Evolutionary conservation across 495 filamentous ascomycete genomes (phyloP).

Genomic region (Aspergillus taichungensis): DNA sequence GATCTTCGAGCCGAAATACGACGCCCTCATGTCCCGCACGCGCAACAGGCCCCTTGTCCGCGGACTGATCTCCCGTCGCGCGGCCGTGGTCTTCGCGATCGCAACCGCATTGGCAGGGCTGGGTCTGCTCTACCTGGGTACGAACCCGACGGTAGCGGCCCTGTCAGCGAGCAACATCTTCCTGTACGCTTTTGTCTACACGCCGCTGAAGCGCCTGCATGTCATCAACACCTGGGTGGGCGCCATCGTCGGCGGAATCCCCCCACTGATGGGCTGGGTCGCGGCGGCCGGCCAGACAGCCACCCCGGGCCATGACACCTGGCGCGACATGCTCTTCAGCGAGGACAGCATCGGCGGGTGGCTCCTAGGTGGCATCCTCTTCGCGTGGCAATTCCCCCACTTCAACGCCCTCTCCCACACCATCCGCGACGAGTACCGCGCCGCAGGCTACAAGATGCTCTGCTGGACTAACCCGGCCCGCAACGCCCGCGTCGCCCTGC

Average conservation of each 20-base stretch:
- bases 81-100: slow-evolving; percentile 73
- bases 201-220: slow-evolving; percentile 79
- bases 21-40: slow-evolving; percentile 87
- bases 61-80: slow-evolving; percentile 62
- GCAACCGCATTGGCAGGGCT: slow-evolving; percentile 58
- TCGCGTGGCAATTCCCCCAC: slow-evolving; percentile 97
- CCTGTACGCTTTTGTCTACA: slow-evolving; percentile 87
- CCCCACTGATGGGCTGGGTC: slow-evolving; percentile 96
- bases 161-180: slow-evolving; percentile 78
- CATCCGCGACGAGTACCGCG: slow-evolving; percentile 82
- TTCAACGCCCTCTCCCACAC: slow-evolving; percentile 87
- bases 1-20: slow-evolving; percentile 84
- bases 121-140: slow-evolving; percentile 69
- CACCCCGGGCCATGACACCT: slow-evolving; percentile 56
- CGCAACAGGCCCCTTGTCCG: slow-evolving; percentile 83
- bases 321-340: slow-evolving; percentile 71
- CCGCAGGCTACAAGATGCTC: slow-evolving; percentile 86
- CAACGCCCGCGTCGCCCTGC: slow-evolving; percentile 76
- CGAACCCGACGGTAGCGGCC: slow-evolving; percentile 86
- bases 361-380: slow-evolving; percentile 75
- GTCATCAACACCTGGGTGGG: slow-evolving; percentile 94
- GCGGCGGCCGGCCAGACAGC: slow-evolving; percentile 84
- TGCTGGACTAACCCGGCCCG: slow-evolving; percentile 76
- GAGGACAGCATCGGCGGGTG: slow-evolving; percentile 72
- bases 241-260: slow-evolving; percentile 85